Percentiles rank a stretch among this genome's conserved stretches.
Conservation (phyloP, 179 eudicot species). For the Beta corolliflora region DNA sequence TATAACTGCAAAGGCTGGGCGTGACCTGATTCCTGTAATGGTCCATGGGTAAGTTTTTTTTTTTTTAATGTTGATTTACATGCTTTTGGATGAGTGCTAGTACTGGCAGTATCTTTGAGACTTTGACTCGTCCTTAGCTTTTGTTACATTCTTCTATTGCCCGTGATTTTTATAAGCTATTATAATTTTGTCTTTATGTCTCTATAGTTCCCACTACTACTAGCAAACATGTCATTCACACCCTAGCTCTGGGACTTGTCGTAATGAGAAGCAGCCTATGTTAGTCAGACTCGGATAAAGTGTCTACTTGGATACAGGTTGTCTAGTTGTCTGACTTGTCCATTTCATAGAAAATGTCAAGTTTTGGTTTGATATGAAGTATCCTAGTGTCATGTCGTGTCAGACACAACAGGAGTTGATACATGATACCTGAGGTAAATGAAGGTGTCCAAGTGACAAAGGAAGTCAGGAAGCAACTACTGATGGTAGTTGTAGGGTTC, state of each 20-base stretch:
- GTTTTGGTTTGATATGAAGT: too few species aligned
- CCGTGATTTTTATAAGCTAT: neutral
- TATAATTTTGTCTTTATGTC: neutral
- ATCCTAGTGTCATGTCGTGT: too few species aligned
- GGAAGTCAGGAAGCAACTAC: neutral
- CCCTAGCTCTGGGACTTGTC: neutral
- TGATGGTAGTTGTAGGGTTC: neutral
- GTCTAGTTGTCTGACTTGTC: too few species aligned
- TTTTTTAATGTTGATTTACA: neutral
- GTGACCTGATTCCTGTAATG: slow-evolving; percentile 56
- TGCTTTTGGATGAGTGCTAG: neutral
- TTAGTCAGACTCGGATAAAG: too few species aligned
- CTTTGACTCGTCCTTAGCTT: neutral
- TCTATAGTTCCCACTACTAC: neutral
- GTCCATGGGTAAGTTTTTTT: slow-evolving; percentile 45
- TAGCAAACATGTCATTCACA: neutral
- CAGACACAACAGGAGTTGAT: too few species aligned
- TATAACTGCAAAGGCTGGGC: slow-evolving; percentile 43
- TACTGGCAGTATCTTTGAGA: neutral
- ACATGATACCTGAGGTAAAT: too few species aligned
- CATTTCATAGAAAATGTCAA: too few species aligned
- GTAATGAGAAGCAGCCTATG: too few species aligned
- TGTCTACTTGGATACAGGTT: too few species aligned
- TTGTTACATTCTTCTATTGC: neutral
- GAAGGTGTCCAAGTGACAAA: too few species aligned